A percentile compares a stretch with the other conserved stretches of the same genome.
These are phyloP conservation scores for Ustanciosporium gigantosporum DNA, from an alignment of 1,284 basidiomycete species.

Conservation along the genomic window DNA sequence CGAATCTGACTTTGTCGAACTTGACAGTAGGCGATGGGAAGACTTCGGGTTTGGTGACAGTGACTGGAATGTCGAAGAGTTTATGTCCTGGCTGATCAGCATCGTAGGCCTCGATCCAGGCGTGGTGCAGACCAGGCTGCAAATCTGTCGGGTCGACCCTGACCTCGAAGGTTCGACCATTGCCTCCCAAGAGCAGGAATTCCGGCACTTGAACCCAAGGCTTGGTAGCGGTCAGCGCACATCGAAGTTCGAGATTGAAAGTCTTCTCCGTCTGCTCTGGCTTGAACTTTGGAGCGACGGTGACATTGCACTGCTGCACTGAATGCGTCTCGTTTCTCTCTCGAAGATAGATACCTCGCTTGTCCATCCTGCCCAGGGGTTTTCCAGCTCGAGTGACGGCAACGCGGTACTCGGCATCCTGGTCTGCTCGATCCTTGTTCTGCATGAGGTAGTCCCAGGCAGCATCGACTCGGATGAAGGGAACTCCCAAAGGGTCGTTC, in stretches of 20 bases:
- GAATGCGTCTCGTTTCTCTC: conserved; percentile 50
- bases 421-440: conserved; percentile 52
- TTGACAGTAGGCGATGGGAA: conserved; percentile 40
- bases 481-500: conserved; percentile 57
- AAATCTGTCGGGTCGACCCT: conserved; percentile 57
- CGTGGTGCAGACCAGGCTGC: conserved; percentile 56
- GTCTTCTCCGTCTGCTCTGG: conserved; percentile 54
- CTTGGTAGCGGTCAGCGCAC: conserved; percentile 43
- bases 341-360: conserved; percentile 61
- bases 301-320: conserved; percentile 53
- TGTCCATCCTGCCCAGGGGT: conserved; percentile 37
- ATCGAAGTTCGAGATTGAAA: conserved; percentile 55
- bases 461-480: conserved; percentile 60
- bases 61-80: conserved; percentile 60
- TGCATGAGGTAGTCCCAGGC: conserved; percentile 59
- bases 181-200: conserved; percentile 57
- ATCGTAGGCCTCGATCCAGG: conserved; percentile 56
- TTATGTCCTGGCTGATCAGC: conserved; percentile 47
- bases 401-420: conserved; percentile 58
- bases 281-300: conserved; percentile 55
- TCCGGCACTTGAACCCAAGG: conserved; percentile 57
- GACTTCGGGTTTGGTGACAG: conserved; percentile 58
- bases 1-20: conserved; percentile 39
- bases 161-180: conserved; percentile 60
- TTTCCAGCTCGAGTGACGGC: conserved; percentile 57